phyloP scores from a whole-genome alignment of 345 rosid species.

The Cardiospermum halicacabum region DNA sequence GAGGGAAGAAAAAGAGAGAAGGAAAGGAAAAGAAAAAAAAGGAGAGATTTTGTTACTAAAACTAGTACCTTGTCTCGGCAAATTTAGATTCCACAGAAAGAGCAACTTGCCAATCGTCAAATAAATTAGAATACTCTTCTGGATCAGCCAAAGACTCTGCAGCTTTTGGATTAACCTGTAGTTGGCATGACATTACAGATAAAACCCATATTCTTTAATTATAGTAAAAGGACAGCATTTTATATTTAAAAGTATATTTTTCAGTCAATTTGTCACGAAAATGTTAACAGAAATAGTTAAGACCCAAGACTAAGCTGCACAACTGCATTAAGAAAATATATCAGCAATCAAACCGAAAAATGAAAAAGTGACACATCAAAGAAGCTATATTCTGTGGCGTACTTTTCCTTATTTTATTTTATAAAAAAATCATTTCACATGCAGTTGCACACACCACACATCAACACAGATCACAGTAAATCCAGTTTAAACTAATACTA shows the following conservation, averaged over 20 bases:
- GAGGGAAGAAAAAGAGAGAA: too few relatives aligned
- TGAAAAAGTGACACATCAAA: not conserved
- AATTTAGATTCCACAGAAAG: slow-evolving; percentile 76
- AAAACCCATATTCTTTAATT: not conserved
- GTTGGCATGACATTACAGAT: slow-evolving; percentile 1
- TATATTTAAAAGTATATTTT: not conserved
- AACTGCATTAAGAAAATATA: not conserved
- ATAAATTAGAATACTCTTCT: slow-evolving; percentile 91
- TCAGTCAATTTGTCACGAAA: not conserved
- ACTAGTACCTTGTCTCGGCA: slow-evolving; percentile 65
- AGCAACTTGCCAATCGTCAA: slow-evolving; percentile 98
- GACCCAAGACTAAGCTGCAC: not conserved
- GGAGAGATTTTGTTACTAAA: too few relatives aligned
- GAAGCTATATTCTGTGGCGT: too few relatives aligned
- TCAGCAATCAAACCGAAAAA: not conserved
- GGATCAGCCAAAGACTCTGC: slow-evolving; percentile 99
- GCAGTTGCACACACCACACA: not conserved
- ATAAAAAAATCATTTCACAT: not conserved
- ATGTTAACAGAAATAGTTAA: not conserved
- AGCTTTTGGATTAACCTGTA: slow-evolving; percentile 92
- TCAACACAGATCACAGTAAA: not conserved
- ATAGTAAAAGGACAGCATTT: not conserved
- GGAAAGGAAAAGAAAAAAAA: too few relatives aligned
- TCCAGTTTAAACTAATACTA: not conserved
- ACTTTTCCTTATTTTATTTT: too few relatives aligned